Evolutionary conservation across 2,329 filamentous ascomycete species (phyloP).

Genomic region (Colletotrichum sp.): DNA sequence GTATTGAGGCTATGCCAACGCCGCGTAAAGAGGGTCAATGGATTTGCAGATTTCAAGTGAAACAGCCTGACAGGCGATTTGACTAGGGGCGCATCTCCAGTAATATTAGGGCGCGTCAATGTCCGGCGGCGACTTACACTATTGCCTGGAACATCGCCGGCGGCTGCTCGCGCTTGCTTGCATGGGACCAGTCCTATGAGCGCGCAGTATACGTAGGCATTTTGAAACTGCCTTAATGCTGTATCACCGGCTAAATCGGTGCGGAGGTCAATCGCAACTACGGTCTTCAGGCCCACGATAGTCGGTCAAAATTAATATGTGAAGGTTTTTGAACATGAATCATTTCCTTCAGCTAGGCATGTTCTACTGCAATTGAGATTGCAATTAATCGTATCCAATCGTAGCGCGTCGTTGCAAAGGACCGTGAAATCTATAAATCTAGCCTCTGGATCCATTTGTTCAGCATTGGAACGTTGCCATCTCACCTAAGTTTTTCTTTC

Average conservation of each 20-base stretch:
- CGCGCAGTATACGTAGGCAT: background rate
- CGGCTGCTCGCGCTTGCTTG: background rate
- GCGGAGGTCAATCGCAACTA: background rate
- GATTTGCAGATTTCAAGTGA: background rate
- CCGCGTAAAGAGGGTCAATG: background rate
- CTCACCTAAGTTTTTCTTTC: background rate
- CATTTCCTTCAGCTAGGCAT: background rate
- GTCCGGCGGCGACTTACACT: background rate
- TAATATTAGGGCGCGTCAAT: background rate
- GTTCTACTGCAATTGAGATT: background rate
- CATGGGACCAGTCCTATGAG: background rate
- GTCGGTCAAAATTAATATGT: background rate
- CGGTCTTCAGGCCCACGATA: background rate
- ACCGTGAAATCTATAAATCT: background rate
- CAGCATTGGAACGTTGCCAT: fast-evolving
- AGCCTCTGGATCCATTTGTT: background rate
- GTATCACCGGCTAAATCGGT: background rate
- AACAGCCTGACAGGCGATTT: background rate
- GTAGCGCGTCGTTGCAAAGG: background rate
- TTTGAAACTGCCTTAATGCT: background rate
- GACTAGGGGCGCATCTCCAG: background rate
- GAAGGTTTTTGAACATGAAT: background rate
- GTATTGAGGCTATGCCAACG: background rate
- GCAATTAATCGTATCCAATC: background rate
- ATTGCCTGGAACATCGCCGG: background rate